phyloP scores from a whole-genome alignment of 805 yeast genomes.

The Scheffersomyces coipomensis region DNA sequence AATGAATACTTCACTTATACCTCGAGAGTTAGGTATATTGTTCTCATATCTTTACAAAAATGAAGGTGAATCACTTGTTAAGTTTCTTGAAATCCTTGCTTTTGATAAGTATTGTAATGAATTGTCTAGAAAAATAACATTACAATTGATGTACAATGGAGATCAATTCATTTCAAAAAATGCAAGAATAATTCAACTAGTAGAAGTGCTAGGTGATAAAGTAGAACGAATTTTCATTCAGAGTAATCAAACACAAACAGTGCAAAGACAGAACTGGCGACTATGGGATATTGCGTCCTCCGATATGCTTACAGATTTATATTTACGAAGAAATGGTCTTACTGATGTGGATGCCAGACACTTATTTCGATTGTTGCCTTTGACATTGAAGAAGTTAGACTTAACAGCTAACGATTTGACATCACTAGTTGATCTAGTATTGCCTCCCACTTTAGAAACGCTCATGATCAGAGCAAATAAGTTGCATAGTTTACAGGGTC shows the following conservation, averaged over 20 bases:
- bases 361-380: slow-evolving; percentile 1
- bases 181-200: not conserved
- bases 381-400: slow-evolving; percentile 9
- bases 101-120: not conserved
- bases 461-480: slow-evolving; percentile 13
- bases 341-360: not conserved
- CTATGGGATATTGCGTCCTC: not conserved
- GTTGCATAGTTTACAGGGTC: slow-evolving; percentile 10
- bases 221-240: not conserved
- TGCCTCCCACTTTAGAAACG: slow-evolving; percentile 11
- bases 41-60: not conserved
- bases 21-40: not conserved
- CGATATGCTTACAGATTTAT: not conserved
- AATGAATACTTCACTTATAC: not conserved
- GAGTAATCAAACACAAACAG: not conserved
- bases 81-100: not conserved
- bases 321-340: slow-evolving; percentile 2
- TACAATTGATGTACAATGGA: not conserved
- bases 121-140: not conserved
- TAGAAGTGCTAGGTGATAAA: not conserved
- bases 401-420: slow-evolving; percentile 15
- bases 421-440: slow-evolving; percentile 7
- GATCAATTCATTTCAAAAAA: not conserved
- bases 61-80: not conserved
- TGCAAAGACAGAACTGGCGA: not conserved